Evolutionary conservation across 1,139 yeast species (phyloP), one percentile per base, ranked within the genome.

Genomic region (Arxiozyma bovina): DNA sequence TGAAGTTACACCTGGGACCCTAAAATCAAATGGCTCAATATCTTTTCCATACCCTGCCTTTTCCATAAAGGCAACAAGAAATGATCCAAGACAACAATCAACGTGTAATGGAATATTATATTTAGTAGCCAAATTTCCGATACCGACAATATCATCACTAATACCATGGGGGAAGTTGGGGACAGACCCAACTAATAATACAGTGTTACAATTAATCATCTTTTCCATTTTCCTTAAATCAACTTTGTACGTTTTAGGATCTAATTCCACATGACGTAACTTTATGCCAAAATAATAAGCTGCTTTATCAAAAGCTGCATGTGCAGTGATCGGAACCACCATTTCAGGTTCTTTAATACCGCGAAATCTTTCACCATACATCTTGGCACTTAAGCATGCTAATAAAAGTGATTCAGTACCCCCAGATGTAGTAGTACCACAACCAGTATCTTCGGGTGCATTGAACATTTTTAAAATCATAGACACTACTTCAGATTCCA

Each of bases 91-190:
- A 68, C 99, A 93, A 47, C 96, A 94, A 69, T 93, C 99, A 44
- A 93, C 97, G 64, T 93, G 98, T 40, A 93, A 76, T 1, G 96
- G 97, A 47, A 91, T 80, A 17, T 78, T 72, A 68, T 86, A 73
- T 55, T 74, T 76, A 25, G 76, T 61, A 0, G 96, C 97, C 23
- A 93, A 65, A 30, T 77, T 67, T 9, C 95, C 82, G 48, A 93
- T 77, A 1, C 78, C 81, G 59, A 80, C 85, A 56, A 93, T 90
- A 64, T 91, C 93, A 71, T 93, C 99, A 57, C 89, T 83, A 45
- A 93, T 86, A 27, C 99, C 99, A 67, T 93, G 98, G 1, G 99
- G 98, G 71, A 83, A 93, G 72, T 91, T 93, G 44, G 99, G 98
- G 4, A 97, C 96, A 0, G 97, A 90, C 0, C 98, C 98, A 12